A percentile compares a stretch with the other conserved stretches of the same genome.
Evolutionary conservation across 805 yeast species (phyloP).

Genomic region (Saccharomycopsis fodiens): DNA sequence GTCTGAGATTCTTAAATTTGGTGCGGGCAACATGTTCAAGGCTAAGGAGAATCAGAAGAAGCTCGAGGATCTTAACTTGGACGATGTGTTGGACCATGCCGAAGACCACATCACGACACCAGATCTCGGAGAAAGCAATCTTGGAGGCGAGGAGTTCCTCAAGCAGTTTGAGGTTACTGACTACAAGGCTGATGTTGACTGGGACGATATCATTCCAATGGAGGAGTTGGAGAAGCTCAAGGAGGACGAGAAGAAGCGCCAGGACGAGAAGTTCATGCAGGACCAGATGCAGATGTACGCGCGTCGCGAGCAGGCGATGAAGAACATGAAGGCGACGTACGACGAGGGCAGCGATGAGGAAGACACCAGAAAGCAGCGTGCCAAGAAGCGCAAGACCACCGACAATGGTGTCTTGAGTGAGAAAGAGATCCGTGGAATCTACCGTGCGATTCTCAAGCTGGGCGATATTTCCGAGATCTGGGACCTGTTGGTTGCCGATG

Average conservation of each 20-base stretch:
- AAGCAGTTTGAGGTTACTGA: slow-evolving; percentile 98
- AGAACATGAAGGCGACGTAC: slow-evolving; percentile 40
- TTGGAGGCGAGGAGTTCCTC: slow-evolving; percentile 96
- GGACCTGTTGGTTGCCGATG: slow-evolving; percentile 85
- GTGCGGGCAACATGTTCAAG: slow-evolving; percentile 97
- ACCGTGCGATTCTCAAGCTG: slow-evolving; percentile 69
- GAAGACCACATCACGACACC: slow-evolving; percentile 97
- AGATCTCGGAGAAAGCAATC: slow-evolving; percentile 91
- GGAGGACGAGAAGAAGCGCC: slow-evolving; percentile 80
- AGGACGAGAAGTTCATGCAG: slow-evolving; percentile 79
- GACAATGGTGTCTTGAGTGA: slow-evolving; percentile 62
- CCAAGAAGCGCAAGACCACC: slow-evolving; percentile 31
- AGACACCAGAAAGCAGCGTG: slow-evolving; percentile 33
- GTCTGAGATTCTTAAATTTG: slow-evolving; percentile 90
- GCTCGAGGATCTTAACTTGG: slow-evolving; percentile 89
- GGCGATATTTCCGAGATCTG: slow-evolving; percentile 75
- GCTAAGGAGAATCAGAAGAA: slow-evolving; percentile 93
- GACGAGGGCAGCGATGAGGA: slow-evolving; percentile 36
- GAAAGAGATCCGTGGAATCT: slow-evolving; percentile 78
- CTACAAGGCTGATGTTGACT: slow-evolving; percentile 94
- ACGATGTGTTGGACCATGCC: slow-evolving; percentile 92
- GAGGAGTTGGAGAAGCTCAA: slow-evolving; percentile 84
- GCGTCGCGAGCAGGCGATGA: slow-evolving; percentile 69
- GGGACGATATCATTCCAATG: slow-evolving; percentile 99
- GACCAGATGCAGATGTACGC: slow-evolving; percentile 86